Base-by-base conservation (phyloP, 2,329 filamentous ascomycete species). In the Paecilomyces sp. region DNA sequence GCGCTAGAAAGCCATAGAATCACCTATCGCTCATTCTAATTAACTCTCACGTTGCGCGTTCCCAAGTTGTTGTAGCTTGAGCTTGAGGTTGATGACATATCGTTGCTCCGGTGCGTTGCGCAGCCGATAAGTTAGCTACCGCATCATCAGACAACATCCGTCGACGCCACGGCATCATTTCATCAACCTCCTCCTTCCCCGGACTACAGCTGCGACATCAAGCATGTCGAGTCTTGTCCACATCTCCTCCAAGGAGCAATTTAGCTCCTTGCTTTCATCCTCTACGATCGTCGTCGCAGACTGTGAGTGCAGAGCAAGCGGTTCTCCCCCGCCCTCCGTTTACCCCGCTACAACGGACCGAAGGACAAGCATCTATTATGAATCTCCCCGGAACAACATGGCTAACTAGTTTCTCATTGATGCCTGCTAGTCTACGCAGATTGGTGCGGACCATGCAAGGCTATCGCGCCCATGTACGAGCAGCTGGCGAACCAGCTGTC, bases 281-380 rank as follows among this genome's bases (percentile, higher is more conserved):
- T 92, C 90, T 34, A 85, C 84, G 65, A 85, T 96, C 61, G 90
- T 97, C 51, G 88, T 97, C 58, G 87, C 88, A 70, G 90, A 96
- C 78, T 97, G 92, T 96, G 80, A 83, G 90, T 81, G 62, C 59
- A n/a, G 28, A 33, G 25, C 22, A 50, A 47, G 50, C 51, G 12
- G 28, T 59, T 11, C 31, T 24, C 18, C 47, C 30, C 13, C 55
- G 22, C 57, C 51, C 61, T 50, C 61, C 61, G 55, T 56, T 34
- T 31, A 58, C 54, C 57, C 60, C 55, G 56, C 58, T 33, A 47
- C 34, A 24, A 24, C 52, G 18, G 50, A 28, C 8, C n/a, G 41
- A 18, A 18, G 22, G 51, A 30, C 7, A 13, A 30, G n/a, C 31
- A 33, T 28, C 25, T 28, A 6, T 13, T 41, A 36, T 31, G 15